These are phyloP conservation scores for Fusarium sp. DNA, from an alignment of 2,329 filamentous ascomycete genomes.

Conservation along the genomic window DNA sequence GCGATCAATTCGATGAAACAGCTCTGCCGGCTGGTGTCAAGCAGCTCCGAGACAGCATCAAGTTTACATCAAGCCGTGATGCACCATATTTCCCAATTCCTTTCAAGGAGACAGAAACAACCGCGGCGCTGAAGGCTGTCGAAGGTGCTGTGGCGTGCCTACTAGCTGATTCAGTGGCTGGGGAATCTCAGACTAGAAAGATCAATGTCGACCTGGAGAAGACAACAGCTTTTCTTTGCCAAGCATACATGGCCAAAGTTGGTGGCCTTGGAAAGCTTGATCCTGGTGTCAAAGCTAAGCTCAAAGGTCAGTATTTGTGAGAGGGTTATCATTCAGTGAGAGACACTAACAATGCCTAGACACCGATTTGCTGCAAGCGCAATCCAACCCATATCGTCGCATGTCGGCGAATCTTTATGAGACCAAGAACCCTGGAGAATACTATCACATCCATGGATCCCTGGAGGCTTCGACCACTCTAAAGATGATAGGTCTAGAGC, in stretches of 20 bases:
- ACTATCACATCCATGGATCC: slow-evolving; percentile 81
- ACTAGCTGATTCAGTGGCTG: slow-evolving; percentile 46
- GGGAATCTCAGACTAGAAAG: slow-evolving; percentile 10
- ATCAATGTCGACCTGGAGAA: slow-evolving; percentile 53
- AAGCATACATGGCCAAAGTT: slow-evolving; percentile 52
- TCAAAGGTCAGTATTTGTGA: slow-evolving; percentile 44
- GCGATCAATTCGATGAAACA: slow-evolving; percentile 42
- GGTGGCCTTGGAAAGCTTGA: slow-evolving; percentile 54
- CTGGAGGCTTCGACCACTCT: slow-evolving; percentile 76
- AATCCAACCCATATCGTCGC: slow-evolving; percentile 76
- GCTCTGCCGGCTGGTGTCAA: slow-evolving; percentile 47
- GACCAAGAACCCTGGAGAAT: slow-evolving; percentile 73
- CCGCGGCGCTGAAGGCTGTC: slow-evolving; percentile 57
- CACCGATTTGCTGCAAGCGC: slow-evolving; percentile 76
- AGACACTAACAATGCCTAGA: slow-evolving; percentile 57
- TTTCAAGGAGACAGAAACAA: slow-evolving; percentile 59
- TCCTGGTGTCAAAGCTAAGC: slow-evolving; percentile 45
- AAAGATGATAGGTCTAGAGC: slow-evolving; percentile 74
- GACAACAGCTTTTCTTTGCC: slow-evolving; percentile 56
- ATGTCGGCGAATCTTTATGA: slow-evolving; percentile 78
- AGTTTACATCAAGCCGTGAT: slow-evolving; percentile 51
- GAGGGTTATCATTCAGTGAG: neutral
- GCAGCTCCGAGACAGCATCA: slow-evolving; percentile 41
- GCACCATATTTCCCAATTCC: slow-evolving; percentile 59
- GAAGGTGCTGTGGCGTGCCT: slow-evolving; percentile 52